Conservation (phyloP, 2,329 filamentous ascomycete species). For the Pseudogymnoascus pannorum region DNA sequence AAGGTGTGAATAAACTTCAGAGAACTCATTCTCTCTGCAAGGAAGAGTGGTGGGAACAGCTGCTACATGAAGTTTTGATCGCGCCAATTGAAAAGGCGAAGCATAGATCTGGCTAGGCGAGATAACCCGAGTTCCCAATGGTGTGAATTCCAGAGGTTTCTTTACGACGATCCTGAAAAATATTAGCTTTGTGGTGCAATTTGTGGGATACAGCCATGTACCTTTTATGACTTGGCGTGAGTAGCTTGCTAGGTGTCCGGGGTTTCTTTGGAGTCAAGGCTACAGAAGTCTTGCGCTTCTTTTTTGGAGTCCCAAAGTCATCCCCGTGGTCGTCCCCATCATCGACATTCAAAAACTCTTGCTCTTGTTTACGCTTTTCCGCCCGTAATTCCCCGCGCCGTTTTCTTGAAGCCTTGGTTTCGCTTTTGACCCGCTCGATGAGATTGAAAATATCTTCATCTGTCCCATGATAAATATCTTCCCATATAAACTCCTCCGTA, state of each 20-base stretch:
- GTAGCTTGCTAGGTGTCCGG: conserved; percentile 35
- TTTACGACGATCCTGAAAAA: conserved; percentile 57
- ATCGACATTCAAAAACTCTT: conserved; percentile 30
- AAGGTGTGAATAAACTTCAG: conserved; percentile 84
- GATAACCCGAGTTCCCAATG: conserved; percentile 79
- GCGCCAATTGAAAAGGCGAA: conserved; percentile 86
- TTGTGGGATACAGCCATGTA: conserved; percentile 22
- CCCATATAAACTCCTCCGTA: conserved; percentile 88
- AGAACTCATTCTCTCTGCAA: conserved; percentile 87
- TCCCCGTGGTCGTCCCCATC: conserved; percentile 28
- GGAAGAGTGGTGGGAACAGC: conserved; percentile 84
- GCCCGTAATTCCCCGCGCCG: conserved; percentile 22
- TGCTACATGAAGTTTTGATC: conserved; percentile 84
- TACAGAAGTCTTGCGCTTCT: conserved; percentile 44
- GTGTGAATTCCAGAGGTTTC: conserved; percentile 90
- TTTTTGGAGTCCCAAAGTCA: conserved; percentile 45
- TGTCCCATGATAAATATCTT: conserved; percentile 59
- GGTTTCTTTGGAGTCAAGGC: conserved; percentile 27
- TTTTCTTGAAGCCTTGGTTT: conserved; percentile 62
- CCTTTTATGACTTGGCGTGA: conserved; percentile 59
- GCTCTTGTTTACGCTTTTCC: conserved; percentile 22
- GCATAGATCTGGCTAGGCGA: conserved; percentile 67
- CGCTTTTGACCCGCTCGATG: conserved; percentile 46
- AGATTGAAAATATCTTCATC: conserved; percentile 22
- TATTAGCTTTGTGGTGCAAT: neutral